phyloP scores from a whole-genome alignment of 176 grass and related monocot species.

The Carex kokanica region DNA sequence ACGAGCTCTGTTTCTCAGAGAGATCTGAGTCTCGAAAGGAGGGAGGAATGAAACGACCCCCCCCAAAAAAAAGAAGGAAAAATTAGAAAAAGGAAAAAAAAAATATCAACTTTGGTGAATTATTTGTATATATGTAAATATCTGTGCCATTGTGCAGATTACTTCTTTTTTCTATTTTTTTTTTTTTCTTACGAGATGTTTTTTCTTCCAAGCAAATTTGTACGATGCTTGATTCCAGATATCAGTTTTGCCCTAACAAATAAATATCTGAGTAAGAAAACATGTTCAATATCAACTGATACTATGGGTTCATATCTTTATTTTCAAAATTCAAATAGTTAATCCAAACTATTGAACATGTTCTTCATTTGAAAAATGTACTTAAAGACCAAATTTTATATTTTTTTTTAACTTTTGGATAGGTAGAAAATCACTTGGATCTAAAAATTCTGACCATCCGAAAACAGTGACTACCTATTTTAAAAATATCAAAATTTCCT shows the following conservation, averaged over 20 bases:
- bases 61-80: neutral
- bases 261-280: neutral
- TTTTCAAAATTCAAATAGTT: too few species aligned
- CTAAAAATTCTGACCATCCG: too few species aligned
- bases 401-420: too few species aligned
- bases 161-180: neutral
- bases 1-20: slow-evolving; percentile 5
- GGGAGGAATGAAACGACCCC: slow-evolving; percentile 41
- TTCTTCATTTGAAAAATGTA: too few species aligned
- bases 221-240: neutral
- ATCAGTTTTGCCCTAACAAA: neutral
- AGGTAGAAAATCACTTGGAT: too few species aligned
- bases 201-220: neutral
- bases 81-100: neutral
- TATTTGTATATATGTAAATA: slow-evolving; percentile 5
- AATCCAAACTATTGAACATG: too few species aligned
- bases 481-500: too few species aligned
- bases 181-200: neutral
- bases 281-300: too few species aligned
- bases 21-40: slow-evolving; percentile 15
- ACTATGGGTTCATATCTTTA: too few species aligned
- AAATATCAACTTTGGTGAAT: neutral
- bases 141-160: slow-evolving; percentile 10
- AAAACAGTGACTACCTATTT: too few species aligned
- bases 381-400: too few species aligned